These are phyloP conservation scores for Chrysanthemum makinoi DNA, from an alignment of 129 eudicot species.

Conservation along the genomic window DNA sequence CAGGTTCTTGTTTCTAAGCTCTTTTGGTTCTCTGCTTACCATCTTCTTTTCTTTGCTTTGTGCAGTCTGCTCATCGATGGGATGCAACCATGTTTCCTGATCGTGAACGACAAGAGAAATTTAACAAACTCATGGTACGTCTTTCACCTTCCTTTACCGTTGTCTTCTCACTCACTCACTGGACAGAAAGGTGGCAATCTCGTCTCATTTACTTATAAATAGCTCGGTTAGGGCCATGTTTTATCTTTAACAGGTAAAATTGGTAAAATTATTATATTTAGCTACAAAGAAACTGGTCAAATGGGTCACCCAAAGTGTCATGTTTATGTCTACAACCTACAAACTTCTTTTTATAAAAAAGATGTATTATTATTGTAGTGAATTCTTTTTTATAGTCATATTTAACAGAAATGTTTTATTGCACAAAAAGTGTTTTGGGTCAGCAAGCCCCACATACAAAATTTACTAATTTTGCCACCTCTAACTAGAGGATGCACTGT, in stretches of 20 bases:
- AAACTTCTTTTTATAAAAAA: neutral
- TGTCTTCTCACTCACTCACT: conserved; percentile 3
- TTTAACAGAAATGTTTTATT: neutral
- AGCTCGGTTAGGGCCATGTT: neutral
- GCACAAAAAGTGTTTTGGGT: neutral
- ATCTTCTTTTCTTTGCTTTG: neutral
- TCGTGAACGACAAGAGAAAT: conserved; percentile 95
- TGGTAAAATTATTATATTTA: neutral
- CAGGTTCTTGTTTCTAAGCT: neutral
- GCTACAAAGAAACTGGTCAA: neutral
- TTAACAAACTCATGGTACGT: conserved; percentile 94
- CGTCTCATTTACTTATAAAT: neutral
- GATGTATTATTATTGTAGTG: neutral
- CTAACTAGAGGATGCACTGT: conserved; percentile 1
- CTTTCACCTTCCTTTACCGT: conserved; percentile 1
- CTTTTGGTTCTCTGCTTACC: neutral
- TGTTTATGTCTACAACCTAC: neutral
- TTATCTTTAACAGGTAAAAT: neutral
- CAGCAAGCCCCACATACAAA: neutral
- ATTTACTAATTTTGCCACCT: neutral
- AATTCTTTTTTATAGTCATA: neutral
- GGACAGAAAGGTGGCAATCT: conserved; percentile 13
- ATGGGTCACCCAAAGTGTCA: neutral
- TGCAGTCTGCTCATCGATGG: conserved; percentile 77
- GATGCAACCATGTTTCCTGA: conserved; percentile 76